Evolutionary conservation across 83 land plant species (phyloP), one percentile per base, ranked within the genome.

Genomic region (Picea abies): DNA sequence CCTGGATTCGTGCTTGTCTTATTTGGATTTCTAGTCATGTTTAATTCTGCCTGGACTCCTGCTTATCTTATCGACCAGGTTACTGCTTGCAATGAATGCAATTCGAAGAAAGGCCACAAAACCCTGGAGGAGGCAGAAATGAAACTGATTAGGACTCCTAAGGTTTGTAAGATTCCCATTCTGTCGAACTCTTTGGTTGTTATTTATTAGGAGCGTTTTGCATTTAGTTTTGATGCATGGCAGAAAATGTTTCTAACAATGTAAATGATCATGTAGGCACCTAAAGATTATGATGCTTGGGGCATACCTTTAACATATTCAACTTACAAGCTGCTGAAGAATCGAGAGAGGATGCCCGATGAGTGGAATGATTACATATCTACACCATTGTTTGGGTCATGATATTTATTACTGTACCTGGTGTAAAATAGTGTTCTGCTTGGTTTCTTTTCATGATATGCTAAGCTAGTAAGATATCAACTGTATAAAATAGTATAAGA

Each of bases 81-180:
- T 39, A 82, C 95, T 19, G 95, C 95, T 32, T 93, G 95, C 80
- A 17, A 84, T 32, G 91, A 79, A 63, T 93, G 95, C 90, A 93
- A 93, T 68, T 86, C 92, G 63, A 88, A 60, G 84, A 93, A 93
- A 80, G 93, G 95, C 12, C 86, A 84, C 61, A 93, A 91, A 81
- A 93, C 89, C 15, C 56, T 87, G 58, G 93, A 89, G 60, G 93
- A 93, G 85, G 87, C 93, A 82, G 86, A 88, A 62, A 93, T 93
- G 95, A 88, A 84, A 77, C 83, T 93, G 32, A 61, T 75, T 7
- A 91, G 85, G 72, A 82, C 75, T 5, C 95, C 95, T 60, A 91
- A 89, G 92, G 95, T 92, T 49, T 68, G 56, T 37, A 15, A 11
- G 9, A 25, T 5, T 37, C 23, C 82, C 52, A 20, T 75, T 39